phyloP scores from a whole-genome alignment of 2,329 filamentous ascomycete genomes.

The Sphaerulina populicola region DNA sequence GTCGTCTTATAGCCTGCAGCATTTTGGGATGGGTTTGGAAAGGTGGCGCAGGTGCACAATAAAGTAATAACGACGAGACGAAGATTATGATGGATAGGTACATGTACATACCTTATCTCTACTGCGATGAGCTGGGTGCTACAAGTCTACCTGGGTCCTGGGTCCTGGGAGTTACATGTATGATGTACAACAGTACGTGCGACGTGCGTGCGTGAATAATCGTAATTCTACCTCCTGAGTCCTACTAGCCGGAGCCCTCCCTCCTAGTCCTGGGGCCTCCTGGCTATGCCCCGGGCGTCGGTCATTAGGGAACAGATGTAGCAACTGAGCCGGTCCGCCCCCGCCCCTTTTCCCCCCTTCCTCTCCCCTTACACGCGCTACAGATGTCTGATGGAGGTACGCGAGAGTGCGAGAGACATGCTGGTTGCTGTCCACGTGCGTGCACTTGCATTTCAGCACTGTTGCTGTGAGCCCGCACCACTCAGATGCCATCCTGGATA shows the following conservation, averaged over 20 bases:
- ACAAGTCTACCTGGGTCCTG: too few species aligned
- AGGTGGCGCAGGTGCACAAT: constrained; percentile 1
- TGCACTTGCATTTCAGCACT: constrained; percentile 5
- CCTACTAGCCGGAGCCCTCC: background rate
- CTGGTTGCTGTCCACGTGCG: constrained; percentile 8
- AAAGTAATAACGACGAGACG: constrained; percentile 7
- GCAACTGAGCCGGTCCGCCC: background rate
- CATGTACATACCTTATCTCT: background rate
- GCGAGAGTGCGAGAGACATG: background rate
- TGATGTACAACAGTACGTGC: background rate
- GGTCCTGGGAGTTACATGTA: too few species aligned
- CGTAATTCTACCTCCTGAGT: too few species aligned
- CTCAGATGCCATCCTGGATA: constrained; percentile 1
- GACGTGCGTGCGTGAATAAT: background rate
- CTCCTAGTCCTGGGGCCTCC: too few species aligned
- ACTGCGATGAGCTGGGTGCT: background rate
- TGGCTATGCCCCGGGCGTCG: background rate
- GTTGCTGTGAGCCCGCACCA: constrained; percentile 5
- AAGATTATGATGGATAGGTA: constrained; percentile 10
- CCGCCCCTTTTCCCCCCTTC: too few species aligned
- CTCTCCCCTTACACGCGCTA: background rate
- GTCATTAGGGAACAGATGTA: constrained; percentile 7
- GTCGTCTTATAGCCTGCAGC: constrained; percentile 18
- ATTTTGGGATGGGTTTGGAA: constrained; percentile 3
- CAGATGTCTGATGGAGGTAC: too few species aligned